phyloP scores from a whole-genome alignment of 441 rosid genomes.

The Erodium moschatum region DNA sequence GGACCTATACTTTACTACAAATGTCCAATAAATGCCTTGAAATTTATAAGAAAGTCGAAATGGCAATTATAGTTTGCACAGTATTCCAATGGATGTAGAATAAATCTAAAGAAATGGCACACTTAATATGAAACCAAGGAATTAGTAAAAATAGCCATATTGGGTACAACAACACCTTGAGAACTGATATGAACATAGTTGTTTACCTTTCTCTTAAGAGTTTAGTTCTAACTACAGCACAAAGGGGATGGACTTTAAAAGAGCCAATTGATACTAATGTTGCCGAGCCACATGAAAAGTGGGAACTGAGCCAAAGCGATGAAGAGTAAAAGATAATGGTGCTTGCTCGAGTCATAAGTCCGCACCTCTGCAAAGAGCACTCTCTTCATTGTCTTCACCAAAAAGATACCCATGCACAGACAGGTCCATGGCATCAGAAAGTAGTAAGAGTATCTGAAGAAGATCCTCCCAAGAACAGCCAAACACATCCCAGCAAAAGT shows the following conservation, averaged over 20 bases:
- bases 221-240: conserved; percentile 23
- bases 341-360: conserved; percentile 67
- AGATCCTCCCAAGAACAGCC: conserved; percentile 53
- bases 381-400: conserved; percentile 84
- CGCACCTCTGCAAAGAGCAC: conserved; percentile 79
- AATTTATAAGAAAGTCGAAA: too few relatives aligned
- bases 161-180: background rate
- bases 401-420: conserved; percentile 67
- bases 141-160: background rate
- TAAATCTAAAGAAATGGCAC: background rate
- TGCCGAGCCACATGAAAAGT: conserved; percentile 73
- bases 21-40: too few relatives aligned
- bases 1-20: background rate
- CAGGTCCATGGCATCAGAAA: conserved; percentile 69
- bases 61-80: background rate
- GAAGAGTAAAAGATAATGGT: conserved; percentile 71
- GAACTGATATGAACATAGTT: conserved; percentile 1
- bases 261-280: conserved; percentile 74
- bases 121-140: background rate
- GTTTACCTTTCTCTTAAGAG: background rate
- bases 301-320: conserved; percentile 83
- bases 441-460: conserved; percentile 64
- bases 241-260: conserved; percentile 29
- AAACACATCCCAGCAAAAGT: conserved; percentile 55
- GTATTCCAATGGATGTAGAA: background rate